Base-by-base conservation (phyloP, 208 protist genomes). In the Crithidia sp. region DNA sequence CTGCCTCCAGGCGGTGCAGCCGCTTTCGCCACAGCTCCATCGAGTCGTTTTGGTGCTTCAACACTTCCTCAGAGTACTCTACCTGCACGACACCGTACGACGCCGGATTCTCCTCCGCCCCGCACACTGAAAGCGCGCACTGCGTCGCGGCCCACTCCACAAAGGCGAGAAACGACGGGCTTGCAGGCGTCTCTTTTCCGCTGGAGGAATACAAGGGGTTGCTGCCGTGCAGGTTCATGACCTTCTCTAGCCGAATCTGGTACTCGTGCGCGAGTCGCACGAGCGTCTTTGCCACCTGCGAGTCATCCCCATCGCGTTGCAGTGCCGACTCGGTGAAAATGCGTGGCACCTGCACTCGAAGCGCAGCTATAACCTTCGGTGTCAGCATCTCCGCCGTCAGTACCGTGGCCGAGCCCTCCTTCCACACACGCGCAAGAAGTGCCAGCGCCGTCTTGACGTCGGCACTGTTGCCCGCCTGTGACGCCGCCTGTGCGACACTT, bases 61-160 rank as follows among this genome's bases (percentile, higher is more conserved):
- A 17, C 28, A 47, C 41, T 40, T 57, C 49, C 14, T 70, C 65
- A 12, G 65, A 70, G 43, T 47, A 65, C 55, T 44, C 53, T 7
- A 65, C 52, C 10, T 67, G 50, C 19, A 74, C 60, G 6, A 79
- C 67, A n/a, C 74, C 74, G 64, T 82, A 85, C 2, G 64, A 67
- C 0, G 17, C 17, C n/a, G 54, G 59, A 28, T 81, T 57, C 37
- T 85, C 84, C 40, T 87, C 75, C 28, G 53, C 19, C 17, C 71
- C 71, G 17, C 68, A 79, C 9, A 81, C 73, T 2, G 82, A 71
- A 39, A 77, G 55, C 12, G 81, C 78, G 49, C 73, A 72, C 12
- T 82, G 81, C 54, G 87, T 45, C 0, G 75, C 77, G 3, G 80
- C 47, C 84, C 84, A 88, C 61, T 88, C 84, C 12, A 83, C 84